phyloP scores from a whole-genome alignment of 768 basidiomycete genomes.

The Termitomyces sp. region DNA sequence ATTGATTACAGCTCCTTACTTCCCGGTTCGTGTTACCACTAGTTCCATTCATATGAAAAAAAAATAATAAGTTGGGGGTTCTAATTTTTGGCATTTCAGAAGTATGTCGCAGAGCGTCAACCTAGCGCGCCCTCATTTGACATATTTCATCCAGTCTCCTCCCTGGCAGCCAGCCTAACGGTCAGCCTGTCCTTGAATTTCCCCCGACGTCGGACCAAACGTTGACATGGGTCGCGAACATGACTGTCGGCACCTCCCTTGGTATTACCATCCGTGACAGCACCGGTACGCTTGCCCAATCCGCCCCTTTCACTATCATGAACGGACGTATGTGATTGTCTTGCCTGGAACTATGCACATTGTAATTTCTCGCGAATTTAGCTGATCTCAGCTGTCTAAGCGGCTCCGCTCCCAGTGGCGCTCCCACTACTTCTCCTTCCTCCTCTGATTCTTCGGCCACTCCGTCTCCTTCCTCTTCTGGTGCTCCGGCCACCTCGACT shows the following conservation, averaged over 20 bases:
- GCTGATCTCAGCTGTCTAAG: constrained; percentile 33
- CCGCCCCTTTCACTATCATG: constrained; percentile 46
- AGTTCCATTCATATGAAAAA: not conserved
- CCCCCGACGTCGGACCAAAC: too few relatives aligned
- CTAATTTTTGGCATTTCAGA: constrained; percentile 25
- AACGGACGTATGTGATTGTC: constrained; percentile 39
- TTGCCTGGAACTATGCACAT: not conserved
- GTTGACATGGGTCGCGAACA: constrained; percentile 56
- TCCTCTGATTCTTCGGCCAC: constrained; percentile 9
- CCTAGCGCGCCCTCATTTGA: not conserved
- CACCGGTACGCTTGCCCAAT: constrained; percentile 43
- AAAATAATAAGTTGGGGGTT: constrained; percentile 2
- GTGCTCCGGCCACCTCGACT: constrained; percentile 1
- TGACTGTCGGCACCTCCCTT: constrained; percentile 38
- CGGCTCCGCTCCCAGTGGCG: constrained; percentile 8
- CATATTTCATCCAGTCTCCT: constrained; percentile 38
- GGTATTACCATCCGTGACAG: constrained; percentile 59
- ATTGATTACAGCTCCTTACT: constrained; percentile 50
- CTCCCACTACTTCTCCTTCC: constrained; percentile 5
- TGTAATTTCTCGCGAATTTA: constrained; percentile 13
- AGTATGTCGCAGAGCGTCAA: constrained; percentile 20
- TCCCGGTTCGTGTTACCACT: constrained; percentile 42
- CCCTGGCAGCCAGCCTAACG: constrained; percentile 41
- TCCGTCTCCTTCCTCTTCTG: constrained; percentile 7
- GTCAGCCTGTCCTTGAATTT: constrained; percentile 42